Conservation (phyloP, 148 eudicot species). For the Oxyria digyna region DNA sequence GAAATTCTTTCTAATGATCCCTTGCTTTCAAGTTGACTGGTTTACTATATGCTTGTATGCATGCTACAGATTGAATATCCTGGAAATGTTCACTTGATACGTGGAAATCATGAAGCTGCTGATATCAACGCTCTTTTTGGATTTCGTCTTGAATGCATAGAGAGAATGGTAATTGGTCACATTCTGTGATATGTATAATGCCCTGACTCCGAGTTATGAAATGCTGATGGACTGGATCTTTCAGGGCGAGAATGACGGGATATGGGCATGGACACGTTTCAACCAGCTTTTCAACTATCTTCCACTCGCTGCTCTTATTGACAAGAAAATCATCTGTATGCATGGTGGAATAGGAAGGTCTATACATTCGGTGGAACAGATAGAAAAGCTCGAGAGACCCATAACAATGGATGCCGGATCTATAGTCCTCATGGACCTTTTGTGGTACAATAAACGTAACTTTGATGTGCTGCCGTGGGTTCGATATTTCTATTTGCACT, state of each 20-base stretch:
- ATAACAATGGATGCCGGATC: slow-evolving; percentile 81
- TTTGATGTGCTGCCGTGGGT: neutral
- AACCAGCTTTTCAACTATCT: slow-evolving; percentile 67
- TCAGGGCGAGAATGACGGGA: slow-evolving; percentile 74
- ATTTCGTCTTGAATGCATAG: slow-evolving; percentile 68
- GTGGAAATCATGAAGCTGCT: slow-evolving; percentile 26
- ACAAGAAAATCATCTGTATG: slow-evolving; percentile 70
- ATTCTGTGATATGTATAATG: slow-evolving; percentile 2
- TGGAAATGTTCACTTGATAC: slow-evolving; percentile 53
- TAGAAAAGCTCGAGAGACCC: slow-evolving; percentile 57
- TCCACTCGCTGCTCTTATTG: slow-evolving; percentile 61
- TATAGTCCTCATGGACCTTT: slow-evolving; percentile 59
- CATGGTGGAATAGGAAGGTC: slow-evolving; percentile 79
- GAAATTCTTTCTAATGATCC: neutral
- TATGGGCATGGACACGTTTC: slow-evolving; percentile 68
- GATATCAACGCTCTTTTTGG: slow-evolving; percentile 62
- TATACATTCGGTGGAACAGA: slow-evolving; percentile 54
- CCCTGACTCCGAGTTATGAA: neutral
- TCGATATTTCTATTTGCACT: neutral
- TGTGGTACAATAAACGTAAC: slow-evolving; percentile 25
- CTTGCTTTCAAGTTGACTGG: neutral
- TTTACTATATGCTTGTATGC: neutral
- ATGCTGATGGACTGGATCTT: neutral
- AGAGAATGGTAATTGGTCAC: slow-evolving; percentile 41
- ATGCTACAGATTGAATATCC: slow-evolving; percentile 45